These are phyloP conservation scores for Paecilomyces sp. DNA, from an alignment of 2,329 filamentous ascomycete species.

Conservation along the genomic window DNA sequence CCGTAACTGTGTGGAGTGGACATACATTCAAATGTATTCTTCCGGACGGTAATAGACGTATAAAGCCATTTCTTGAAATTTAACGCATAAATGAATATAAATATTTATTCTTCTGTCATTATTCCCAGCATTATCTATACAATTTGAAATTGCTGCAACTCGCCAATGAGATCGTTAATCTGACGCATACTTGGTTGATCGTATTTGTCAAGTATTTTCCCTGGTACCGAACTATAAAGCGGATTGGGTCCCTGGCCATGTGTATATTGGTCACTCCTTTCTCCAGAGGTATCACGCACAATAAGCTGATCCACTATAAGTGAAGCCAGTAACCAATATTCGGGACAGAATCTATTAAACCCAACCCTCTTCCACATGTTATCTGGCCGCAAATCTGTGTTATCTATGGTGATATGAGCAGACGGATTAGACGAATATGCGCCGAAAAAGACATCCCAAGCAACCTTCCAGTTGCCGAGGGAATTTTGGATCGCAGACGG, in stretches of 20 bases:
- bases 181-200: conserved; percentile 36
- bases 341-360: neutral
- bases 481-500: conserved; percentile 24
- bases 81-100: too few relatives aligned
- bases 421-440: neutral
- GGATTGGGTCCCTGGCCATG: neutral
- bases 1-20: too few relatives aligned
- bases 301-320: neutral
- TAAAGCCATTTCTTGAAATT: too few relatives aligned
- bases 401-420: neutral
- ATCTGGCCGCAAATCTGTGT: neutral
- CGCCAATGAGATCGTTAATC: conserved; percentile 31
- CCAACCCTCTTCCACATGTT: neutral
- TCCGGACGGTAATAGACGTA: too few relatives aligned
- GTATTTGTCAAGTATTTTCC: conserved; percentile 28
- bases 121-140: neutral
- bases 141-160: conserved; percentile 26
- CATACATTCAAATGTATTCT: too few relatives aligned
- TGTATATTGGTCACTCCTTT: neutral
- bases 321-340: neutral
- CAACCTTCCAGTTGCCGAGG: neutral
- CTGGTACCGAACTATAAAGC: neutral
- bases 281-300: neutral
- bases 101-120: too few relatives aligned
- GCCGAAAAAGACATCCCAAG: neutral